Evolutionary conservation across 352 stramenopile species (phyloP).

Genomic region (Phytophthora fragariae): DNA sequence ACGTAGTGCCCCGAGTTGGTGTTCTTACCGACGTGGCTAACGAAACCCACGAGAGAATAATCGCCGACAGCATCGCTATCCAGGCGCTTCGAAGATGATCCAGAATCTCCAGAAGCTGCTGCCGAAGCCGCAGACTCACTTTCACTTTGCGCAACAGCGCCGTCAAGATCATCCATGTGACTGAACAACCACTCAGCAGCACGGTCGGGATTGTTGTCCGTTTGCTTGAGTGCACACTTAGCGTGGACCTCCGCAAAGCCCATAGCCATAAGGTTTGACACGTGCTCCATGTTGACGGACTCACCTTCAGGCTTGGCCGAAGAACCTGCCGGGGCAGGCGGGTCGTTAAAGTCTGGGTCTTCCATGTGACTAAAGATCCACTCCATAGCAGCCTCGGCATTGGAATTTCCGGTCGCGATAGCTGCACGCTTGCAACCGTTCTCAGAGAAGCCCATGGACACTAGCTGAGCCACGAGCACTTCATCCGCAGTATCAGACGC

Average conservation of each 20-base stretch:
- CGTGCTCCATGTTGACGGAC: conserved; percentile 79
- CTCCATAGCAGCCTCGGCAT: conserved; percentile 96
- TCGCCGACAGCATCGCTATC: conserved; percentile 60
- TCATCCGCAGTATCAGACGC: conserved; percentile 84
- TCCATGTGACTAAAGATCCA: conserved; percentile 99
- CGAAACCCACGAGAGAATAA: conserved; percentile 97
- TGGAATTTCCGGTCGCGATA: conserved; percentile 90
- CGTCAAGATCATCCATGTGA: conserved; percentile 96
- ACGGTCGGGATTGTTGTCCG: conserved; percentile 90
- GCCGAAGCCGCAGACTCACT: conserved; percentile 32
- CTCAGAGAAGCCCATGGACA: conserved; percentile 98
- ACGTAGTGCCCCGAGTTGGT: conserved; percentile 99
- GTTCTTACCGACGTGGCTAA: conserved; percentile 99
- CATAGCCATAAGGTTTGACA: conserved; percentile 82
- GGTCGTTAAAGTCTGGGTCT: conserved; percentile 98
- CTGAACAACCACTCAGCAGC: conserved; percentile 99
- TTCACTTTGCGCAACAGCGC: conserved; percentile 89
- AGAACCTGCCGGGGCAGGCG: conserved; percentile 45
- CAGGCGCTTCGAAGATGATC: conserved; percentile 49
- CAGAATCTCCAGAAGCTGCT: conserved; percentile 26
- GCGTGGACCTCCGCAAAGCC: conserved; percentile 92
- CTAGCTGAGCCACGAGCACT: conserved; percentile 93
- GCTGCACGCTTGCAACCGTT: conserved; percentile 98
- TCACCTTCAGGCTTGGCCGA: conserved; percentile 36
- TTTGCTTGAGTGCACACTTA: conserved; percentile 93